Percentiles rank a stretch among this genome's conserved stretches.
Conservation (phyloP, 177 flowering plant species). For the Vitis hybrid region DNA sequence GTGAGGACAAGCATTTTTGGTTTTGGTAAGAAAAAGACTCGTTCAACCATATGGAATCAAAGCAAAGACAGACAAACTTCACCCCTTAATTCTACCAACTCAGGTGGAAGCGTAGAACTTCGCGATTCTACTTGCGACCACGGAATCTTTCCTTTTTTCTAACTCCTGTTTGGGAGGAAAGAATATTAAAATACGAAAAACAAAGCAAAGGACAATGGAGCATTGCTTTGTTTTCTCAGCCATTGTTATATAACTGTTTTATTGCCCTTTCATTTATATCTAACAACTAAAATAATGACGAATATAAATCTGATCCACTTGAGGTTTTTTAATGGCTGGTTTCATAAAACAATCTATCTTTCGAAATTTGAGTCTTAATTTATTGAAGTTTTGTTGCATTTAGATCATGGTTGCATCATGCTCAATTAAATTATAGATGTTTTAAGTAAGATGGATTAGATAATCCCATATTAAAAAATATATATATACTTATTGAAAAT, state of each 20-base stretch:
- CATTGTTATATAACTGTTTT: neutral
- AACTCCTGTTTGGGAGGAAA: neutral
- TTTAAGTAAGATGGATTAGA: too few relatives aligned
- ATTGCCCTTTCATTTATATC: neutral
- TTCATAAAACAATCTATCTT: too few relatives aligned
- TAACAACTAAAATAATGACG: neutral
- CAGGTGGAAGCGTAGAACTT: neutral
- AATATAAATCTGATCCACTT: neutral
- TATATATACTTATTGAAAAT: too few relatives aligned
- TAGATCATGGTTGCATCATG: too few relatives aligned
- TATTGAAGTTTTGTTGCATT: too few relatives aligned
- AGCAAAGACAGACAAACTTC: neutral
- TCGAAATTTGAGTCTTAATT: too few relatives aligned
- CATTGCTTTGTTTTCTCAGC: neutral
- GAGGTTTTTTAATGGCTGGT: neutral
- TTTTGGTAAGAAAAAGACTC: slow-evolving; percentile 10
- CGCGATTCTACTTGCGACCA: neutral
- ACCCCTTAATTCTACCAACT: neutral
- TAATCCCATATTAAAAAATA: too few relatives aligned
- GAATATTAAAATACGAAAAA: neutral
- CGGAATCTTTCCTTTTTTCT: neutral
- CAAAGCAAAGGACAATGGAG: neutral
- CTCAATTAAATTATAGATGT: too few relatives aligned
- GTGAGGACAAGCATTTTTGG: neutral
- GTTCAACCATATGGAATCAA: slow-evolving; percentile 7